Base-by-base conservation (phyloP, 2,329 filamentous ascomycete genomes). In the Penicillium sp. region DNA sequence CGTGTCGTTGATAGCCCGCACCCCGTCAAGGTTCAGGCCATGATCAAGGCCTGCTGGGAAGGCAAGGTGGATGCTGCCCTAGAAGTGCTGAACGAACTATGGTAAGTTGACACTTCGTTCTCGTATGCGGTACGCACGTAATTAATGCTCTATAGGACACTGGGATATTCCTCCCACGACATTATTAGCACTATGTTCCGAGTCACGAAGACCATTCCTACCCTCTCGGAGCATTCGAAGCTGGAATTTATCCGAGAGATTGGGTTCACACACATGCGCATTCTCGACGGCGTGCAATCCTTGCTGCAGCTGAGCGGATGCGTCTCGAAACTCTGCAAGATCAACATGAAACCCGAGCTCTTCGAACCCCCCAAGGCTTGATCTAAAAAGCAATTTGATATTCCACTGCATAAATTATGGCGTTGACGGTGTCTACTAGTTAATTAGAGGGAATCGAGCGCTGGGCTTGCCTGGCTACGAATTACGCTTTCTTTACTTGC, bases 131-230 rank as follows among this genome's bases (percentile, higher is more conserved):
- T 44, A 13, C 29, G 11, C 29, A 45, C 7, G 14, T 37, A 19
- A 27, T 16, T 39, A 13, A 49, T 14, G 31, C 26, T 53, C 16
- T 46, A 26, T 58, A 84, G 82, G 84, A 87, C 89, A 59, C 80
- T 98, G 59, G 95, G 95, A 14, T 99, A 99, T 78, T 96, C 92
- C n/a, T 96, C 92, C 67, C 93, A 99, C 78, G 95, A 99, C 75
- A 96, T 99, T 67, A 96, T 99, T 75, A 96, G 90, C 78, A 99
- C 93, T 60, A 99, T 99, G 95, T 98, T 99, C 82, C 88, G 89
- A 70, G 95, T 99, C 59, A 98, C 95, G 46, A 99, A 98, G 81
- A 96, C 92, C 1, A 92, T 98, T 58, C 90, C 91, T 2, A 92
- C 89, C 1, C 80, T 99, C 55, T 95, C 92, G 65, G 95, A 99